phyloP scores from a whole-genome alignment of 225 moss, liverwort and hornwort genomes.

The Marchantia polymorpha region DNA sequence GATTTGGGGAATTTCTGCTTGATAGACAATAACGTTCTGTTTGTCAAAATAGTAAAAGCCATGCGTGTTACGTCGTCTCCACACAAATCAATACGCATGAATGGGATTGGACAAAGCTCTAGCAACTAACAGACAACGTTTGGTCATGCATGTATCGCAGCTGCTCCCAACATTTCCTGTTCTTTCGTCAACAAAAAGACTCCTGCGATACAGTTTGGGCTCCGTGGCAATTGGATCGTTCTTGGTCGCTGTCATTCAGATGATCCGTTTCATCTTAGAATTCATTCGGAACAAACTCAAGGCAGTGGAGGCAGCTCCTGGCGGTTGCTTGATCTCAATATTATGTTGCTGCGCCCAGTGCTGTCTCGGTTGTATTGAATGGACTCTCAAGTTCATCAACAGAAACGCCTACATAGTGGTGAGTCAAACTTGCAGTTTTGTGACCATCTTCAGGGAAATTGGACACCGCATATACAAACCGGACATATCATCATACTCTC shows the following conservation, averaged over 20 bases:
- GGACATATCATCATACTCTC: neutral
- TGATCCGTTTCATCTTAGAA: slow-evolving; percentile 80
- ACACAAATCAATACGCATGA: no score
- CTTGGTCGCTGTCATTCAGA: slow-evolving; percentile 77
- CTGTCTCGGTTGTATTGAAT: slow-evolving; percentile 90
- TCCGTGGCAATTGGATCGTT: slow-evolving; percentile 91
- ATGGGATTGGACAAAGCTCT: no score
- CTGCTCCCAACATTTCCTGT: slow-evolving; percentile 64
- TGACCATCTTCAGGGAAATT: neutral
- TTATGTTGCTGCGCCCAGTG: slow-evolving; percentile 84
- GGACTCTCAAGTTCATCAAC: slow-evolving; percentile 89
- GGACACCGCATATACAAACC: neutral
- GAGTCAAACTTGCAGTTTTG: slow-evolving; percentile 4
- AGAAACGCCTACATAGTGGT: slow-evolving; percentile 79
- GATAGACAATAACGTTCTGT: no score
- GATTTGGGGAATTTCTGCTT: neutral
- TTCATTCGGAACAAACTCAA: slow-evolving; percentile 71
- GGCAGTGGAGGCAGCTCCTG: slow-evolving; percentile 59
- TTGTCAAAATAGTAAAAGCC: no score
- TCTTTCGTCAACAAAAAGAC: slow-evolving; percentile 66
- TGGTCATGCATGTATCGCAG: slow-evolving; percentile 35
- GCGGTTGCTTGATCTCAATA: slow-evolving; percentile 65
- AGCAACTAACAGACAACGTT: no score
- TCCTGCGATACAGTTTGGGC: slow-evolving; percentile 80
- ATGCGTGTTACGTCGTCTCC: no score